Evolutionary conservation across 2,329 filamentous ascomycete genomes (phyloP), one percentile per base, ranked within the genome.

Genomic region (Hypoxylon sp.): DNA sequence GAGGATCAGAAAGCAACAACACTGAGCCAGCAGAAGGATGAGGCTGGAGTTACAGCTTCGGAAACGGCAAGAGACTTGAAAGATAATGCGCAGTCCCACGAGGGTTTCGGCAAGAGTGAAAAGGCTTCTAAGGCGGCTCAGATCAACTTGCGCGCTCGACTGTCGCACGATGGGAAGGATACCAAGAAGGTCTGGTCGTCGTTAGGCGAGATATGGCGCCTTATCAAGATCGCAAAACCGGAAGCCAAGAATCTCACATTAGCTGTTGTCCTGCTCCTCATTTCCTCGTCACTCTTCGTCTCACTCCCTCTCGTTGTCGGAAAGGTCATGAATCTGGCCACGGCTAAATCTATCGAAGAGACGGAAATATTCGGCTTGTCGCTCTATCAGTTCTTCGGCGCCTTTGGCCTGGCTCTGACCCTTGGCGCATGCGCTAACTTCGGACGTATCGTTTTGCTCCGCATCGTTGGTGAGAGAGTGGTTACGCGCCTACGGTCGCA

Each of bases 271-370:
- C 92, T 97, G 77, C 85, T 99, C 55, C 85, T 99, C 64, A 86
- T 98, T 68, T 98, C 95, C 14, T 98, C 95, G 3, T 87, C 90
- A 56, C 94, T 99, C 73, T 97, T 94, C 63, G 97, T 99, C 92
- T 94, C 93, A 1, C 93, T 99, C 65, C 96, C 96, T 1, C 97
- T 98, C 78, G 97, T 94, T 0, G 97, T 99, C 71, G 96, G 96
- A 62, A 95, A 94, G 77, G 97, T 99, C 68, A 84, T 99, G 78
- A 75, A 99, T 80, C 88, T 96, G 58, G 93, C 95, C 7, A 97
- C 94, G 9, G 91, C 94, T 75, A 85, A 88, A 43, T 83, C 88
- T 7, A 83, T 85, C 19, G 89, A 91, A 57, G 91, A 89, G 19
- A 84, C 85, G 36, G 88, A 88, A 60, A 84, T 98, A 11, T 96